These are phyloP conservation scores for Penicillium pancosmium DNA, from an alignment of 495 filamentous ascomycete genomes.

Conservation along the genomic window DNA sequence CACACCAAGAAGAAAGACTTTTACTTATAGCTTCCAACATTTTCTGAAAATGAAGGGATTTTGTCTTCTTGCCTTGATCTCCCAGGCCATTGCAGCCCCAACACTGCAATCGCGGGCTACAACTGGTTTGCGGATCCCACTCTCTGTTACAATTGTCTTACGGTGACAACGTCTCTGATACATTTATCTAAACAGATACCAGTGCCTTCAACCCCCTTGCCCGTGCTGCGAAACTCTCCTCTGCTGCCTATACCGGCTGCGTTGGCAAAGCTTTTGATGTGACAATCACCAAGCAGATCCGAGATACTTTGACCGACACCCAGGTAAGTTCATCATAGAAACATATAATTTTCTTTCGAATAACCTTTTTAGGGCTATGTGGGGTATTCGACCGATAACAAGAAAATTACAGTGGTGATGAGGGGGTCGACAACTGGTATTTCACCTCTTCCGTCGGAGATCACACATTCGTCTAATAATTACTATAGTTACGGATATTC, in stretches of 20 bases:
- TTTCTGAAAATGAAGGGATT: slow-evolving; percentile 15
- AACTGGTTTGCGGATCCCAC: slow-evolving; percentile 12
- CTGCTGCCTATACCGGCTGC: slow-evolving; percentile 37
- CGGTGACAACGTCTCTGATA: neutral
- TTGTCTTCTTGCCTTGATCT: slow-evolving; percentile 13
- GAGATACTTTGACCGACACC: slow-evolving; percentile 29
- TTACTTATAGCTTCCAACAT: neutral
- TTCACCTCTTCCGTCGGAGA: neutral
- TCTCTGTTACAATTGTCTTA: neutral
- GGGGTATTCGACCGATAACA: slow-evolving; percentile 31
- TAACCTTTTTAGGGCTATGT: slow-evolving; percentile 27
- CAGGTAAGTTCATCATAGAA: slow-evolving; percentile 17
- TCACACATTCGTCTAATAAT: neutral
- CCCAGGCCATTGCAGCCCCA: slow-evolving; percentile 20
- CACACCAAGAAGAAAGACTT: neutral
- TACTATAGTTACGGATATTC: slow-evolving; percentile 24
- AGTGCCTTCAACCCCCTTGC: slow-evolving; percentile 25
- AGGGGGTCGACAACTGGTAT: slow-evolving; percentile 35
- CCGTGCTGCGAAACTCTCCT: slow-evolving; percentile 38
- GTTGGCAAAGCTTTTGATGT: slow-evolving; percentile 34
- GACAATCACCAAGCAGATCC: slow-evolving; percentile 35
- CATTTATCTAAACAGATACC: slow-evolving; percentile 21
- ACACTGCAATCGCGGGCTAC: slow-evolving; percentile 21
- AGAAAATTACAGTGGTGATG: slow-evolving; percentile 38
- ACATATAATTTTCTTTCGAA: neutral